Base-by-base conservation (phyloP, 345 rosid genomes). In the Syzygium aromaticum region DNA sequence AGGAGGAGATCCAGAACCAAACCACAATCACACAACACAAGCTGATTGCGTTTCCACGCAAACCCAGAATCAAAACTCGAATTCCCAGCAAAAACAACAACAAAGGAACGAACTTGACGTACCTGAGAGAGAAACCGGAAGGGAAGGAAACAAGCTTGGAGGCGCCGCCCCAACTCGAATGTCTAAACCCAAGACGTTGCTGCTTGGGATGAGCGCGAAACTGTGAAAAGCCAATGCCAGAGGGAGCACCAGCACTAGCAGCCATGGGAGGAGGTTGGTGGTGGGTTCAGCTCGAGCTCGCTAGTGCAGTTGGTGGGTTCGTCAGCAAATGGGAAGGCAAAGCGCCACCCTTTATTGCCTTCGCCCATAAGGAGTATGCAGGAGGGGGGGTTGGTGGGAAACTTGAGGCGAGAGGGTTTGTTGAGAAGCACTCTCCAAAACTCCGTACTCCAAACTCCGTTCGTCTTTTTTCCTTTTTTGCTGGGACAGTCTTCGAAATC, bases 141-240 rank as follows among this genome's bases (percentile, higher is more conserved):
- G 87, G 85, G 54, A 88, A 88, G 61, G 89, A 85, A 22, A 85
- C 59, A 54, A 52, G 15, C 12, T 54, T 43, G 51, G 84, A 80
- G 77, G 49, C 43, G 33, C 77, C 25, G 52, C 54, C 73, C 25
- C 84, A 56, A 77, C 46, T 40, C 15, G 52, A 43, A 85, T 49
- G 51, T 51, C 84, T 3, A n/a, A 15, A 86, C 30, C 85, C 23
- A 77, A 73, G 40, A 77, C 52, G 38, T 1, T 52, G 61, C 52
- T 52, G 52, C 23, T 85, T 23, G 52, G 25, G 63, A 87, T 21
- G 14, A 22, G 40, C 59, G 52, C 40, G 84, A 7, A 86, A 64
- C 67, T 33, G 57, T 16, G 86, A 52, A 28, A 63, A 46, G 33
- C 40, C 86, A 46, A 59, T 57, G 59, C 88, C 59, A 16, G 88